These are phyloP conservation scores for Leptographium galeiforme DNA, from an alignment of 2,329 filamentous ascomycete species.

Conservation along the genomic window DNA sequence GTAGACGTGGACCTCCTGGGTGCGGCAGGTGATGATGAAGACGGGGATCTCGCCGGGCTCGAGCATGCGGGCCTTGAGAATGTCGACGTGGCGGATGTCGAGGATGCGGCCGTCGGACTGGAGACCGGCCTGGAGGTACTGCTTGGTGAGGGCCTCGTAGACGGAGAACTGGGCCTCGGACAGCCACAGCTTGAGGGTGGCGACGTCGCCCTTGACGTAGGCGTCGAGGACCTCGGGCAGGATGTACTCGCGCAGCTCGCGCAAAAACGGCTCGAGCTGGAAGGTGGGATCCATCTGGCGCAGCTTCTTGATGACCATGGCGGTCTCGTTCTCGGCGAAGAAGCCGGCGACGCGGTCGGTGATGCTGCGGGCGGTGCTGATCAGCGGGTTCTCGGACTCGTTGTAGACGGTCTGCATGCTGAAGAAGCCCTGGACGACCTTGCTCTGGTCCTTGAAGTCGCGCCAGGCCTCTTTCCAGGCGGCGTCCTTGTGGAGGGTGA, in stretches of 20 bases:
- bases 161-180: constrained; percentile 93
- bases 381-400: constrained; percentile 92
- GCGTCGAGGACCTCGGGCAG: constrained; percentile 93
- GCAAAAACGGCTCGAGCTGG: constrained; percentile 87
- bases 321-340: constrained; percentile 97
- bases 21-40: constrained; percentile 92
- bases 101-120: constrained; percentile 91
- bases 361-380: constrained; percentile 85
- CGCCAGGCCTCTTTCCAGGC: constrained; percentile 98
- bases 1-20: constrained; percentile 96
- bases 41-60: constrained; percentile 84
- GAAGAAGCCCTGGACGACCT: constrained; percentile 78
- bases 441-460: constrained; percentile 83
- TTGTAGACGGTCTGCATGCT: constrained; percentile 77
- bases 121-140: constrained; percentile 85
- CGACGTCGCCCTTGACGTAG: constrained; percentile 90
- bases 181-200: constrained; percentile 87
- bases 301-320: constrained; percentile 96
- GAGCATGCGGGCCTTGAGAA: constrained; percentile 64
- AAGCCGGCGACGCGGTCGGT: constrained; percentile 88
- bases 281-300: constrained; percentile 89
- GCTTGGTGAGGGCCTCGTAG: constrained; percentile 90
- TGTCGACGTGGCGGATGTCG: constrained; percentile 89
- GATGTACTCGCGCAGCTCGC: constrained; percentile 95
- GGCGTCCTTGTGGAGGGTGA: constrained; percentile 92